Conservation (phyloP, 192 early-diverging fungal genomes). For the Haplosporangium gracile region DNA sequence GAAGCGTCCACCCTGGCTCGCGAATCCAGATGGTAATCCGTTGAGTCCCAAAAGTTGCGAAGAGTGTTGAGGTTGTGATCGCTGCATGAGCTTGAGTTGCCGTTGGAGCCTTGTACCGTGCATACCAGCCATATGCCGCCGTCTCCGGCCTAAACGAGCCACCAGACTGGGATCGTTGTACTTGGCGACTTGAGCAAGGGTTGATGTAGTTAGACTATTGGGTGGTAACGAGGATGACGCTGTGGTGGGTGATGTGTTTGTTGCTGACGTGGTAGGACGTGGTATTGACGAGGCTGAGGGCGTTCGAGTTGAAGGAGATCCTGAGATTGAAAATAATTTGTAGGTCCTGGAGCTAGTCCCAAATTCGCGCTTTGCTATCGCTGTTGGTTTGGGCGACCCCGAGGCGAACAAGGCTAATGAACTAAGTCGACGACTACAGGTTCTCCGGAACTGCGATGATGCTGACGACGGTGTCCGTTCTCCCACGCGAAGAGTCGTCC, state of each 20-base stretch:
- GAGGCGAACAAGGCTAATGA: slow-evolving; percentile 1
- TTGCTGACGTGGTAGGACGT: background rate
- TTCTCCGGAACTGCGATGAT: slow-evolving; percentile 2
- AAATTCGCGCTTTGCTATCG: background rate
- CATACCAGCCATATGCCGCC: slow-evolving; percentile 17
- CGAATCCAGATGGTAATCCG: background rate
- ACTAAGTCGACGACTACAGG: background rate
- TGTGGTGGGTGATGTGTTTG: background rate
- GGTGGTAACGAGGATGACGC: background rate
- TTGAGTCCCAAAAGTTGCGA: slow-evolving; percentile 19
- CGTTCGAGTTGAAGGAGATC: background rate
- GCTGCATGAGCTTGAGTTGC: background rate
- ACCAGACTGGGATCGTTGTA: background rate
- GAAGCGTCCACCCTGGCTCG: background rate
- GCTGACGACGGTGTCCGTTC: background rate
- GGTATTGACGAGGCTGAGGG: background rate
- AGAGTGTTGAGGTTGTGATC: slow-evolving; percentile 19
- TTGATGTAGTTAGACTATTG: background rate
- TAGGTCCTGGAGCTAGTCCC: slow-evolving; percentile 5
- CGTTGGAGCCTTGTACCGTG: slow-evolving; percentile 15
- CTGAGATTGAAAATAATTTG: background rate
- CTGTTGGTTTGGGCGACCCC: background rate
- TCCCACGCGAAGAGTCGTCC: background rate
- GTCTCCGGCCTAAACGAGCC: slow-evolving; percentile 12
- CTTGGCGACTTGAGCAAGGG: background rate